Percentiles rank a stretch among this genome's conserved stretches.
Conservation (phyloP, 441 rosid species). For the Bruguiera hainesii region DNA sequence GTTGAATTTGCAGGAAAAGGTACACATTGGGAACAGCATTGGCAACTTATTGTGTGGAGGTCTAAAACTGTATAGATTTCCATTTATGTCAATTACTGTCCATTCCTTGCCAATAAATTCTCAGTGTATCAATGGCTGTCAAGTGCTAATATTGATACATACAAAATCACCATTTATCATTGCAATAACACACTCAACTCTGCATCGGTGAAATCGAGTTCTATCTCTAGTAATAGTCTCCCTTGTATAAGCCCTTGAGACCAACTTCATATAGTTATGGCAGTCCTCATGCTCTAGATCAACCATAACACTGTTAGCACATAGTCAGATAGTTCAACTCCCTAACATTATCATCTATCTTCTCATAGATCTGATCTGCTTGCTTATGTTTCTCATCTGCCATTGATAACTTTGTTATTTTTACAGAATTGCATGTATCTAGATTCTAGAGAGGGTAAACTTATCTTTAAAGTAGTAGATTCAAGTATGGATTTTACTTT, state of each 20-base stretch:
- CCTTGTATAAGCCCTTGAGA: slow-evolving; percentile 30
- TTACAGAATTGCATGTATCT: too few species aligned
- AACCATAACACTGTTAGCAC: slow-evolving; percentile 50
- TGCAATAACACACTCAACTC: slow-evolving; percentile 48
- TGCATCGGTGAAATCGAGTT: slow-evolving; percentile 56
- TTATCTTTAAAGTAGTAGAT: too few species aligned
- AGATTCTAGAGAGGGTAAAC: too few species aligned
- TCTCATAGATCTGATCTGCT: slow-evolving; percentile 40
- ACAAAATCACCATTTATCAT: slow-evolving; percentile 44
- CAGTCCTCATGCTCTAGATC: slow-evolving; percentile 61
- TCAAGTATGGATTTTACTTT: too few species aligned
- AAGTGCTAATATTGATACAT: not conserved
- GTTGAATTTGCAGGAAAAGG: too few species aligned
- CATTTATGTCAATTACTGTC: too few species aligned
- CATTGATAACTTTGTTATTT: too few species aligned
- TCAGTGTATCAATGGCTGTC: not conserved
- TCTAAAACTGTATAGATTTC: too few species aligned
- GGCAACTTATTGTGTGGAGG: slow-evolving; percentile 6
- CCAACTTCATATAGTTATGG: slow-evolving; percentile 54
- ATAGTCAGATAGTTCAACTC: slow-evolving; percentile 53
- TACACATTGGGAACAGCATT: slow-evolving; percentile 7
- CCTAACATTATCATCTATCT: slow-evolving; percentile 41
- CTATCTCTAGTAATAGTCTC: slow-evolving; percentile 55
- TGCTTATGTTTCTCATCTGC: slow-evolving; percentile 45
- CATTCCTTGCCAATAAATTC: not conserved